Evolutionary conservation across 2,329 filamentous ascomycete species (phyloP).

Genomic region (Aspergillus alliaceus): DNA sequence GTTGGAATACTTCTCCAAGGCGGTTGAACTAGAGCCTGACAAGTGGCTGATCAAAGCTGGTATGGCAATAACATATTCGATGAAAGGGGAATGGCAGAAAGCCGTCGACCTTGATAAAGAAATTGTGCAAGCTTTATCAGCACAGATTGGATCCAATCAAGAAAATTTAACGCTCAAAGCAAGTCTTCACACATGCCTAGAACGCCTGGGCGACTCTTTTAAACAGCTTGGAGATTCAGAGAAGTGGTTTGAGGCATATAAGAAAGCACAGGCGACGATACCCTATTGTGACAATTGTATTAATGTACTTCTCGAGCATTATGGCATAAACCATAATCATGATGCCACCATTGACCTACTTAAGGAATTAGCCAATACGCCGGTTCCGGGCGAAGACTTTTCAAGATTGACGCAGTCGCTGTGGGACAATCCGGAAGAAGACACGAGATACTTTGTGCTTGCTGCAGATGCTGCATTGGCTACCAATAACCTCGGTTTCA

Average conservation of each 20-base stretch:
- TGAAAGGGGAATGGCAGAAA: conserved; percentile 7
- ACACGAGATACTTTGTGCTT: background rate
- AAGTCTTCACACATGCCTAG: background rate
- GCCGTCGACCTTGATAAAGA: conserved; percentile 20
- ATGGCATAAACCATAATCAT: background rate
- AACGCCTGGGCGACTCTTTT: conserved; percentile 2
- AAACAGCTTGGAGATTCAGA: background rate
- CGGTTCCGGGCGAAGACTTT: background rate
- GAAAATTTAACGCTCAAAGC: background rate
- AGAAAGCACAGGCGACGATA: background rate
- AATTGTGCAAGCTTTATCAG: conserved; percentile 11
- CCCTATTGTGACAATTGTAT: conserved; percentile 3
- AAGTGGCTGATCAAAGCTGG: background rate
- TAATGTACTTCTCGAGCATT: background rate
- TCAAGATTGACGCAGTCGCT: background rate
- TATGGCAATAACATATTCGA: background rate
- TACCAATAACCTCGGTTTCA: conserved; percentile 4
- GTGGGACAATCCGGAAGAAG: background rate
- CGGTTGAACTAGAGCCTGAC: conserved; percentile 2
- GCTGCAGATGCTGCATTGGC: background rate
- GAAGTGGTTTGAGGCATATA: background rate
- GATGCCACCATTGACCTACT: conserved; percentile 2
- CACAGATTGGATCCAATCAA: conserved; percentile 13
- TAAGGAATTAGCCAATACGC: background rate
- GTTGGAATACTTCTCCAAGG: background rate